Percentiles rank a stretch among this genome's conserved stretches.
These are phyloP conservation scores for Nepenthes gracilis DNA, from an alignment of 148 eudicot species.

Conservation along the genomic window DNA sequence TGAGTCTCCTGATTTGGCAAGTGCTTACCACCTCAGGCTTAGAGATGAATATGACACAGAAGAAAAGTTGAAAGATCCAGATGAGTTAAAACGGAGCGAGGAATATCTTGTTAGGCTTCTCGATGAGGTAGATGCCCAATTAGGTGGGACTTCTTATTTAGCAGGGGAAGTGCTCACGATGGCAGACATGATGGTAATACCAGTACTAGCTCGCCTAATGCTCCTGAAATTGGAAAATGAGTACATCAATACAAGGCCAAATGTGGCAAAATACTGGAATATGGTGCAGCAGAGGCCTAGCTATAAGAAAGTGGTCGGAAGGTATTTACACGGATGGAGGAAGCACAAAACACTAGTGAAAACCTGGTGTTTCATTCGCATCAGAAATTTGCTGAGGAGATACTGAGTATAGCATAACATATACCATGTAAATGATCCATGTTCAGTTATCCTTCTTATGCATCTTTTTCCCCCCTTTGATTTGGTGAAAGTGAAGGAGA, in stretches of 20 bases:
- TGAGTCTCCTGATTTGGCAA: conserved; percentile 76
- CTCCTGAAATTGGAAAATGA: conserved; percentile 55
- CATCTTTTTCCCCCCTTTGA: not conserved
- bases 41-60: conserved; percentile 63
- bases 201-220: conserved; percentile 48
- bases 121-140: conserved; percentile 63
- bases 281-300: conserved; percentile 63
- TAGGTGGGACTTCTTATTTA: conserved; percentile 36
- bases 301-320: conserved; percentile 69
- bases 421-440: not conserved
- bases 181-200: conserved; percentile 74
- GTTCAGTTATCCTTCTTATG: not conserved
- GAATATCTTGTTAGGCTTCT: conserved; percentile 63
- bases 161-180: conserved; percentile 68
- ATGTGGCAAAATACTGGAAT: conserved; percentile 56
- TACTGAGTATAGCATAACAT: conserved; percentile 16
- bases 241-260: conserved; percentile 50
- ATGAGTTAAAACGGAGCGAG: conserved; percentile 43
- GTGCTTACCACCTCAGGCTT: conserved; percentile 68
- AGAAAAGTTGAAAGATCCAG: conserved; percentile 55
- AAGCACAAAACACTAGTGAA: conserved; percentile 48
- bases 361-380: conserved; percentile 58
- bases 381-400: conserved; percentile 49
- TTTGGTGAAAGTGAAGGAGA: too few species aligned
- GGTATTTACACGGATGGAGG: conserved; percentile 74